Conservation (phyloP, 345 rosid genomes). For the Schrenkiella parvula region DNA sequence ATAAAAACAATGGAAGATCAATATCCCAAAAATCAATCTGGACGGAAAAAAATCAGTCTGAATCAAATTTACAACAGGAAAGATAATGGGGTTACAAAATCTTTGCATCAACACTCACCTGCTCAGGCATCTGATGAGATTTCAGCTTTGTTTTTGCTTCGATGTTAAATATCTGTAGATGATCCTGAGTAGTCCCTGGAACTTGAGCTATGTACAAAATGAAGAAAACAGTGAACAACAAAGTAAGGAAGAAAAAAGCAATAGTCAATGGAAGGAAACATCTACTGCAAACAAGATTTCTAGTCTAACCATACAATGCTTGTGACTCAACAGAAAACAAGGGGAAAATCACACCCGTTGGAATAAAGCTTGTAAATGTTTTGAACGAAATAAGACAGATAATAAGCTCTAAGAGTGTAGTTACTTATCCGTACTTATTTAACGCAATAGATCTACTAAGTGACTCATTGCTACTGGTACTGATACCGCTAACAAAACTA, state of each 20-base stretch:
- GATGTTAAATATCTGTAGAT: constrained; percentile 95
- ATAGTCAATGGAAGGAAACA: background rate
- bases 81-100: background rate
- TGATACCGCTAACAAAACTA: background rate
- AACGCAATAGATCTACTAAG: background rate
- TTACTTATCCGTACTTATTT: background rate
- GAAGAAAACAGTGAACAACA: background rate
- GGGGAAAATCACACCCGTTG: background rate
- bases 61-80: background rate
- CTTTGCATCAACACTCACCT: constrained; percentile 42
- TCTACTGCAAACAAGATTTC: background rate
- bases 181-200: constrained; percentile 94
- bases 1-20: constrained; percentile 4
- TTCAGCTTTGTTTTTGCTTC: constrained; percentile 94
- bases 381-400: background rate
- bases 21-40: background rate
- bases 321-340: background rate
- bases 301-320: background rate
- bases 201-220: constrained; percentile 70
- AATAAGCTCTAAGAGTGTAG: background rate
- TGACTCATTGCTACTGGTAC: background rate
- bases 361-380: background rate
- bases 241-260: background rate
- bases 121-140: constrained; percentile 98
- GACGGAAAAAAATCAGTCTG: background rate